Percentiles rank a stretch among this genome's conserved stretches.
phyloP scores from a whole-genome alignment of 306 rosid genomes.

The Cicer pinnatifidum region DNA sequence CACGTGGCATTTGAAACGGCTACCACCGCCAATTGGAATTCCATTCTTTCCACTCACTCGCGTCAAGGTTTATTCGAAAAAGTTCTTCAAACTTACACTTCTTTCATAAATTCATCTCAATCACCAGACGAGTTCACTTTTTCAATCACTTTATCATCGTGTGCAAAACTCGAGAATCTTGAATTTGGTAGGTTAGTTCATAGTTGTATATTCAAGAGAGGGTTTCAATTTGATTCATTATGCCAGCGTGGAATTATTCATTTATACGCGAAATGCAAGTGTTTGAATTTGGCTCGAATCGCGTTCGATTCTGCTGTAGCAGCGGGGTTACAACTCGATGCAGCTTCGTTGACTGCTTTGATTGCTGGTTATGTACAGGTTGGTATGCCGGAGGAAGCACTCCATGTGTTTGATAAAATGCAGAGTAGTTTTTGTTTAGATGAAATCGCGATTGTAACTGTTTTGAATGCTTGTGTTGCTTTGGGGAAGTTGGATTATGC shows the following conservation, averaged over 20 bases:
- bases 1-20: not conserved
- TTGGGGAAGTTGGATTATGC: slow-evolving; percentile 58
- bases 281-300: slow-evolving; percentile 54
- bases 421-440: slow-evolving; percentile 49
- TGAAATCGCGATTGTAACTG: slow-evolving; percentile 65
- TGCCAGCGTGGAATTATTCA: slow-evolving; percentile 68
- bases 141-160: slow-evolving; percentile 62
- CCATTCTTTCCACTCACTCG: slow-evolving; percentile 63
- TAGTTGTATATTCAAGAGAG: slow-evolving; percentile 53
- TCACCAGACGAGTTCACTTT: slow-evolving; percentile 62
- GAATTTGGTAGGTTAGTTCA: slow-evolving; percentile 65
- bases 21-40: slow-evolving; percentile 52
- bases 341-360: slow-evolving; percentile 69
- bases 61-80: slow-evolving; percentile 44
- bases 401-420: slow-evolving; percentile 64
- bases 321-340: slow-evolving; percentile 42
- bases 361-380: slow-evolving; percentile 64
- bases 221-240: slow-evolving; percentile 52
- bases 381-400: slow-evolving; percentile 63
- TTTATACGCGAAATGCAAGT: slow-evolving; percentile 67
- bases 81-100: slow-evolving; percentile 51
- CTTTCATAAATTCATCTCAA: slow-evolving; percentile 44
- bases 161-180: slow-evolving; percentile 56
- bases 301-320: slow-evolving; percentile 48
- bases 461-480: slow-evolving; percentile 59